Evolutionary conservation across 495 filamentous ascomycete genomes (phyloP).

Genomic region (Xylaria bambusicola): DNA sequence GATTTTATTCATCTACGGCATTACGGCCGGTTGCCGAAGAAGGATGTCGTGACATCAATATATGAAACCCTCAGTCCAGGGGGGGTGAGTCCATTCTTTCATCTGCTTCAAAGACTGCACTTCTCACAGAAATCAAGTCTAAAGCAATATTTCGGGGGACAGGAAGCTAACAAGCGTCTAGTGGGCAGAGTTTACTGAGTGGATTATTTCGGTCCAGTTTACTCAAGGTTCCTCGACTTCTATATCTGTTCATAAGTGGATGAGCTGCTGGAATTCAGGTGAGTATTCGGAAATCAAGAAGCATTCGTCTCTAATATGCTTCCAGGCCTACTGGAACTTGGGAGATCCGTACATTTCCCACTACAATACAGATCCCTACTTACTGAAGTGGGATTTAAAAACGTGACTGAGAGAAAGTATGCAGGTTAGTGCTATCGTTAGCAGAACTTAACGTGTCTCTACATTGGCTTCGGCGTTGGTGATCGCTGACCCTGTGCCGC

Average conservation of each 20-base stretch:
- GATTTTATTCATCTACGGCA: slow-evolving; percentile 18
- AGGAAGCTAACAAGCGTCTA: background rate
- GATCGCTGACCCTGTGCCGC: too few species aligned
- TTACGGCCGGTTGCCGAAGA: background rate
- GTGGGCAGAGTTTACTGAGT: slow-evolving; percentile 19
- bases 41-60: slow-evolving; percentile 7
- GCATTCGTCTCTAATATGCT: background rate
- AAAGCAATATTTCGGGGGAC: too few species aligned
- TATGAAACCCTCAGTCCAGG: slow-evolving; percentile 14
- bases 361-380: slow-evolving; percentile 13
- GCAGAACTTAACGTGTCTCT: too few species aligned
- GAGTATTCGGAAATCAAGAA: background rate
- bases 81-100: slow-evolving; percentile 3
- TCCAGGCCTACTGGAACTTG: background rate
- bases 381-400: slow-evolving; percentile 7
- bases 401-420: slow-evolving; percentile 18
- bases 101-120: background rate
- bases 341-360: slow-evolving; percentile 10
- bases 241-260: slow-evolving; percentile 13
- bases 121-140: background rate
- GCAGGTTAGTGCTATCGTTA: slow-evolving; percentile 1
- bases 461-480: too few species aligned
- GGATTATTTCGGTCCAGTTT: slow-evolving; percentile 14
- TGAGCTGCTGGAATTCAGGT: slow-evolving; percentile 10
- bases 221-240: slow-evolving; percentile 8